phyloP scores from a whole-genome alignment of 2,329 filamentous ascomycete species.

The Fusarium brachygibbosum region DNA sequence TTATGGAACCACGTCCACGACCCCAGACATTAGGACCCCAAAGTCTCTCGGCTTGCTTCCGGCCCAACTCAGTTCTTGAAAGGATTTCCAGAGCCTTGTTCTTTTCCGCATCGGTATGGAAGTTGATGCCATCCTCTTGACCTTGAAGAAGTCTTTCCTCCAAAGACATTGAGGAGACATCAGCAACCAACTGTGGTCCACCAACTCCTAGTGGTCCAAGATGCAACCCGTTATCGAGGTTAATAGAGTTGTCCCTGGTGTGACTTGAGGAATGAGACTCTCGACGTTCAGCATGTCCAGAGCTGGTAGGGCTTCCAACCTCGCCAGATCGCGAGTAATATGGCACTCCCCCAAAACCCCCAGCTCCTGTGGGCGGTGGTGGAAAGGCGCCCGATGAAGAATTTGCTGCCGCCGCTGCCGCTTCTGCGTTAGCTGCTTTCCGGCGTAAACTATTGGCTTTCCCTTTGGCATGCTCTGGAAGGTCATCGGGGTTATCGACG shows the following conservation, averaged over 20 bases:
- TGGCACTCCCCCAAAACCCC: constrained; percentile 45
- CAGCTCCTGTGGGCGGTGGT: constrained; percentile 33
- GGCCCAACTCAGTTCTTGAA: constrained; percentile 63
- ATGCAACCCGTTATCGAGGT: constrained; percentile 58
- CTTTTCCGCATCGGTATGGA: constrained; percentile 62
- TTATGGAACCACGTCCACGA: constrained; percentile 49
- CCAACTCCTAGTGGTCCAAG: constrained; percentile 59
- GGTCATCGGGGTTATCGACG: constrained; percentile 89
- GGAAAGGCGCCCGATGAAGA: constrained; percentile 33
- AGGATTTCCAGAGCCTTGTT: constrained; percentile 67
- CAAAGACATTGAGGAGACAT: constrained; percentile 59
- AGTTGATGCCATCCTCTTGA: constrained; percentile 61
- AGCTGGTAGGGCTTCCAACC: constrained; percentile 44
- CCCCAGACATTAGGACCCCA: constrained; percentile 66
- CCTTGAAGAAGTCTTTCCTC: constrained; percentile 66
- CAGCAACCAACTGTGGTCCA: constrained; percentile 59
- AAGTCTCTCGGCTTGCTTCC: constrained; percentile 64
- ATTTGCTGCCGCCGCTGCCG: constrained; percentile 58
- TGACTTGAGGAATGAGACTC: constrained; percentile 48
- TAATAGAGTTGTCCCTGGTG: constrained; percentile 56
- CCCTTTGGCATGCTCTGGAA: constrained; percentile 84
- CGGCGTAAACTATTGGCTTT: constrained; percentile 81
- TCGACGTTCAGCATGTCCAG: constrained; percentile 48
- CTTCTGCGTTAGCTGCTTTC: constrained; percentile 74
- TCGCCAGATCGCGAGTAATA: constrained; percentile 46